These are phyloP conservation scores for Penicillium rolfsii DNA, from an alignment of 2,329 filamentous ascomycete species.

Conservation along the genomic window DNA sequence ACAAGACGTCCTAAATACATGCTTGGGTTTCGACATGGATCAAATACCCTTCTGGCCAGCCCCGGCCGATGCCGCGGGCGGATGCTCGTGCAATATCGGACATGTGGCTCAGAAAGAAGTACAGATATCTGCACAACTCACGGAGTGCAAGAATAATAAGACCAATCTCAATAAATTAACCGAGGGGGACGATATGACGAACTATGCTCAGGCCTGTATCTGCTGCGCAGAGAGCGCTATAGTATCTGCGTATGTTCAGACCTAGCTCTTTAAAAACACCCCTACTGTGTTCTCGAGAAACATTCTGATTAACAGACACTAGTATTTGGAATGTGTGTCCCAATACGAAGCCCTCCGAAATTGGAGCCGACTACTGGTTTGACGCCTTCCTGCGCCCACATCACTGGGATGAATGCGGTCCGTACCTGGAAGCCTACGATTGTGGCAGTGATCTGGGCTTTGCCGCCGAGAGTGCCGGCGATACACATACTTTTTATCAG, in stretches of 20 bases:
- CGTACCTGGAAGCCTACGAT: constrained; percentile 17
- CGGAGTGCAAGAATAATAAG: constrained; percentile 13
- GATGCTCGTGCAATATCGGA: constrained; percentile 27
- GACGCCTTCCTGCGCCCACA: background rate
- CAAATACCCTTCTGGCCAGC: constrained; percentile 23
- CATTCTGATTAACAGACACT: background rate
- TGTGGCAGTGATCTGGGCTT: constrained; percentile 21
- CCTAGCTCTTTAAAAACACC: background rate
- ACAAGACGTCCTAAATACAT: constrained; percentile 9
- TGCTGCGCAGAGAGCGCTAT: constrained; percentile 24
- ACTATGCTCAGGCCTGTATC: constrained; percentile 16
- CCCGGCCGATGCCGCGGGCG: constrained; percentile 20
- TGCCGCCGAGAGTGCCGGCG: constrained; percentile 14
- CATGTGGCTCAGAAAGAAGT: constrained; percentile 11
- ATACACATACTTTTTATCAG: constrained; percentile 16
- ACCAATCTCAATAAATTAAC: constrained; percentile 13
- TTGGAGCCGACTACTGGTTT: constrained; percentile 14
- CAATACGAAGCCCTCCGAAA: constrained; percentile 14
- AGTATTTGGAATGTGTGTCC: constrained; percentile 25
- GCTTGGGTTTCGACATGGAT: constrained; percentile 11
- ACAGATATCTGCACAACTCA: constrained; percentile 5
- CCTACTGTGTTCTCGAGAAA: background rate
- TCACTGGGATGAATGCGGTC: constrained; percentile 20
- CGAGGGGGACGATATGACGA: background rate
- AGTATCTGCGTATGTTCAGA: constrained; percentile 18